A percentile compares a stretch with the other conserved stretches of the same genome.
Conservation (phyloP, 192 early-diverging fungal species). For the Lunasporangiospora selenospora region DNA sequence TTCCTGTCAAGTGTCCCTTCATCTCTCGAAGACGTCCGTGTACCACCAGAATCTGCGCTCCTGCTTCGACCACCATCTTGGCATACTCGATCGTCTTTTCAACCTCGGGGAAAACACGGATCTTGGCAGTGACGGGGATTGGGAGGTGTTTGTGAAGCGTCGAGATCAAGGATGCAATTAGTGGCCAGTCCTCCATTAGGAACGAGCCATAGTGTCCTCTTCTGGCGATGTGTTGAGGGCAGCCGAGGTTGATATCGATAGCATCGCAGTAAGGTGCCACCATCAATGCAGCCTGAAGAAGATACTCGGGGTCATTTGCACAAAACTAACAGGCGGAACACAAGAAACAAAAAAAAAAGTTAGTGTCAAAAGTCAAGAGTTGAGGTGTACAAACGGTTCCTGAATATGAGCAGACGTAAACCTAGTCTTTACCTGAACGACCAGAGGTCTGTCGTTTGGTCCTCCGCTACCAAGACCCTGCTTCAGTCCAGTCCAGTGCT, state of each 20-base stretch:
- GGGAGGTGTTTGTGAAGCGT: constrained; percentile 74
- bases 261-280: constrained; percentile 84
- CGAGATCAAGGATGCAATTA: constrained; percentile 49
- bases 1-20: constrained; percentile 92
- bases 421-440: constrained; percentile 68
- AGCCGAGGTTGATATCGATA: constrained; percentile 94
- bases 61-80: constrained; percentile 87
- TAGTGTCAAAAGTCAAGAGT: background rate
- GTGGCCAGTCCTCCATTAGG: constrained; percentile 90
- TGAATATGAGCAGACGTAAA: background rate
- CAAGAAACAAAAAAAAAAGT: constrained; percentile 1
- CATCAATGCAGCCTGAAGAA: constrained; percentile 78
- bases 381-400: too few relatives aligned
- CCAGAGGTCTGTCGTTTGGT: constrained; percentile 72
- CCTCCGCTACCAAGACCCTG: too few relatives aligned
- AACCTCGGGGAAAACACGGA: constrained; percentile 81
- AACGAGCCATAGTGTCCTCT: constrained; percentile 89
- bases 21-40: constrained; percentile 91
- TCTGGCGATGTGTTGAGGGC: constrained; percentile 90
- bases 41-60: constrained; percentile 86
- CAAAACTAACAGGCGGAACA: too few relatives aligned
- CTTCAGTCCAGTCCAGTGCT: too few relatives aligned
- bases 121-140: constrained; percentile 93
- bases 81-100: constrained; percentile 90
- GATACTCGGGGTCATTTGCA: constrained; percentile 85